Conservation (phyloP, 176 grass and related monocot species). For the Oryza rufipogon region DNA sequence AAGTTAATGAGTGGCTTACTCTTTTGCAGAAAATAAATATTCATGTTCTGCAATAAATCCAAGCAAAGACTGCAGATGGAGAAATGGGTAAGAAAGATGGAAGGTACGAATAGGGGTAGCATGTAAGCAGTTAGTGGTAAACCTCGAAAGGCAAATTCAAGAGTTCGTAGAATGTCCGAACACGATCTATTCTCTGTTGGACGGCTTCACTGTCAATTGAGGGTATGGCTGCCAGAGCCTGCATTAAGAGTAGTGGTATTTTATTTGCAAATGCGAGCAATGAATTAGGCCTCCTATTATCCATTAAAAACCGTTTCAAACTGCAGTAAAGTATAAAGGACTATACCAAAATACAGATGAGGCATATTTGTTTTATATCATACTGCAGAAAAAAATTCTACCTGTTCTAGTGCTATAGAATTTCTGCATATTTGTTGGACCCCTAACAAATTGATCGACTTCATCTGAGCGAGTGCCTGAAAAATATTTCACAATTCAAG, state of each 20-base stretch:
- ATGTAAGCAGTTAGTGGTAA: constrained; percentile 20
- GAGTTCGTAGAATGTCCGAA: constrained; percentile 86
- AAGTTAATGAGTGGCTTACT: constrained; percentile 54
- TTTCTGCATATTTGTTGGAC: constrained; percentile 99
- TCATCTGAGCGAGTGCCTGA: constrained; percentile 91
- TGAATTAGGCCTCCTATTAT: neutral
- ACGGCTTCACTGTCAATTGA: constrained; percentile 81
- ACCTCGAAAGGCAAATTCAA: constrained; percentile 92
- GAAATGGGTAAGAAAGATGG: constrained; percentile 36
- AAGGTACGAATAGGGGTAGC: constrained; percentile 24
- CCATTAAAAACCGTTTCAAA: constrained; percentile 5
- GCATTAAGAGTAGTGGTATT: constrained; percentile 24
- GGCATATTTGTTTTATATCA: constrained; percentile 6
- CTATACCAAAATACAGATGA: constrained; percentile 19
- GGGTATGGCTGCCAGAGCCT: constrained; percentile 92
- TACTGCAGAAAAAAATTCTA: constrained; percentile 28
- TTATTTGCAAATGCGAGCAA: constrained; percentile 23
- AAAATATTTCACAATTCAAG: constrained; percentile 38
- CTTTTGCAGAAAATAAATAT: constrained; percentile 77
- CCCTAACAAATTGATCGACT: constrained; percentile 92
- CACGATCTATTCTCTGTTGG: constrained; percentile 84
- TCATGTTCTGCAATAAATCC: constrained; percentile 84
- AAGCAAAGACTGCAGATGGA: constrained; percentile 70
- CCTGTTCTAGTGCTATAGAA: constrained; percentile 93
- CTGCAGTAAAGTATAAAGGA: constrained; percentile 4